Evolutionary conservation across 148 eudicot genomes (phyloP), one percentile per base, ranked within the genome.

Genomic region (Cornus controversa): DNA sequence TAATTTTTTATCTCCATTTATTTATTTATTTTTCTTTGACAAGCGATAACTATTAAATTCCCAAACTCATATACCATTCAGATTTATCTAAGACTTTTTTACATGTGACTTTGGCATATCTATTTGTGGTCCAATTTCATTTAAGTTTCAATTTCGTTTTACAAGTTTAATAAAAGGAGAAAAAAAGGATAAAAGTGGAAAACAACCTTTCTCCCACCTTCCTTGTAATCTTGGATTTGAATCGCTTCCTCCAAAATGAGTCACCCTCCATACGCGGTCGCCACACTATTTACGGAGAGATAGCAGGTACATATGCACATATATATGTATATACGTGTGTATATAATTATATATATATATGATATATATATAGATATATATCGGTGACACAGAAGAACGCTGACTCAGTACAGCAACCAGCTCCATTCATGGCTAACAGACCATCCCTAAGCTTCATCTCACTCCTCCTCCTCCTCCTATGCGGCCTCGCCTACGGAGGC

Each of bases 401-500:
- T 40, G 45, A 40, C 7, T 6, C 45, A 40, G 8, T 60, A 4
- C 23, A 60, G 24, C 24, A 18, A 22, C 23, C 4, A 60, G 20
- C 64, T 22, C 64, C 25, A 65, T 18, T 3, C 65, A 73, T 57
- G 62, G 66, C 75, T 27, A 28, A 16, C 64, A 66, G 23, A 27
- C 36, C 63, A 24, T 62, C 68, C 20, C 23, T 72, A 42, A 23
- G 37, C 57, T 6, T 66, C 42, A 26, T 54, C 24, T 20, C 76
- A 16, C 6, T 15, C 40, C 67, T 78, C 72, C 42, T 78, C 75
- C 16, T 45, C 34, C 28, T 84, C 74, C 58, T 76, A 75, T 37
- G 77, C 77, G 57, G 64, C 72, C 18, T 66, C 75, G 82, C 75
- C 66, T 68, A 62, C 76, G 31, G 71, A 37, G 69, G 80, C 54